Base-by-base conservation (phyloP, 805 yeast species). In the Wickerhamomyces alni region DNA sequence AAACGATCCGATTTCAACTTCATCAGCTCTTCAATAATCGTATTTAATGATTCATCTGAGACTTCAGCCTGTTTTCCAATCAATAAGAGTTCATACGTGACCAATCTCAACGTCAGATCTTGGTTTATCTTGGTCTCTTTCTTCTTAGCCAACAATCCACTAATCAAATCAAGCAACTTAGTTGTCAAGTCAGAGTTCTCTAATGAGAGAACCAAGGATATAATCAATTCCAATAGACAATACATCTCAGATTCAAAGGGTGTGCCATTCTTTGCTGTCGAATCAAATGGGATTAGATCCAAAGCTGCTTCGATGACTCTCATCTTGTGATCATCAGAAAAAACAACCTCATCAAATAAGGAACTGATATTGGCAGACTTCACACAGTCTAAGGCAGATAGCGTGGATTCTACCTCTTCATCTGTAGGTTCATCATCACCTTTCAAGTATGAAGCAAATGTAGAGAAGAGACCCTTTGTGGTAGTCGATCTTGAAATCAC, bases 341-440 rank as follows among this genome's bases (percentile, higher is more conserved):
- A 30, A 8, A 47, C 56, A 39, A 80, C 67, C 17, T 69, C 69
- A 35, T 70, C 72, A 43, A 87, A 71, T 1, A 87, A 64, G 2
- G 68, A 66, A 4, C 72, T 59, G 5, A 88, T 63, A 36, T 75
- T 74, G 45, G 93, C 78, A 1, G 91, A 77, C 38, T 75, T 75
- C 37, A 91, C 70, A 57, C 97, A 91, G 48, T 89, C 95, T 32
- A 82, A 64, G 0, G 96, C 84, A 5, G 87, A 80, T 12, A 83
- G 59, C 0, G 98, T 86, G 5, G 86, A 75, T 46, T 88, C 95
- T 36, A 93, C 82, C 50, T 91, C 97, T 54, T 87, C 95, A 41
- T 86, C 94, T 2, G 94, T 76, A 11, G 99, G 99, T 59, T 91
- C 98, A 39, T 87, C 94, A 52, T 88, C 97, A 16, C 97, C 93